These are phyloP conservation scores for Penicillium thymicola DNA, from an alignment of 2,329 filamentous ascomycete genomes.

Conservation along the genomic window DNA sequence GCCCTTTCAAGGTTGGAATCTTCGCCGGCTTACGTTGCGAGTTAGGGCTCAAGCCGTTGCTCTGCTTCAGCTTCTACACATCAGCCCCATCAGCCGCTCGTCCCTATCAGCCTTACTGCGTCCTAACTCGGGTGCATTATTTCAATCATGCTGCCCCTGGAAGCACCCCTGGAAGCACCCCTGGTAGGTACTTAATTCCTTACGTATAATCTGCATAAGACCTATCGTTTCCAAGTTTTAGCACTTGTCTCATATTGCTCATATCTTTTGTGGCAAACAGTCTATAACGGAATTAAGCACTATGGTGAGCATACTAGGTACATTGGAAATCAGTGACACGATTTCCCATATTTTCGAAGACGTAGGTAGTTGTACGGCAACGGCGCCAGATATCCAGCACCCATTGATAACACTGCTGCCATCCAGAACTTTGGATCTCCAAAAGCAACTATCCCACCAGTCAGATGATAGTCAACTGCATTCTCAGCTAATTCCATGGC, in stretches of 20 bases:
- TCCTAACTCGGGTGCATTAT: not conserved
- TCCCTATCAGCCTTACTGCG: not conserved
- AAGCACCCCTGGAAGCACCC: not conserved
- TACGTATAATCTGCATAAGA: not conserved
- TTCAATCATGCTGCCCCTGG: constrained; percentile 6
- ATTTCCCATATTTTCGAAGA: constrained; percentile 49
- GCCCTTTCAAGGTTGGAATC: not conserved
- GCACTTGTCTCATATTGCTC: not conserved
- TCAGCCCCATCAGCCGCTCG: not conserved
- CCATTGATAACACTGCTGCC: constrained; percentile 41
- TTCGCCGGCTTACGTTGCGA: not conserved
- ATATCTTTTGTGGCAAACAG: no score
- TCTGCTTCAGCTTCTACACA: not conserved
- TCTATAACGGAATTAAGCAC: not conserved
- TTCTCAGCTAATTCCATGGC: constrained; percentile 59
- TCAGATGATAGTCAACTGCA: constrained; percentile 54
- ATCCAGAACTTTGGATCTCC: constrained; percentile 52
- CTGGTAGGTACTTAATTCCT: not conserved
- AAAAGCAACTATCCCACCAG: constrained; percentile 50
- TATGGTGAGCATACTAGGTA: not conserved
- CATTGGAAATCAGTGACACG: constrained; percentile 14
- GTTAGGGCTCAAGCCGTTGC: not conserved
- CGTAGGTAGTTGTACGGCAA: constrained; percentile 55
- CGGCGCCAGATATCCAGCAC: constrained; percentile 43
- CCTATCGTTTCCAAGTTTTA: constrained; percentile 4